Conservation (phyloP, 257 asterid species). For the Nicotiana sylvestris region DNA sequence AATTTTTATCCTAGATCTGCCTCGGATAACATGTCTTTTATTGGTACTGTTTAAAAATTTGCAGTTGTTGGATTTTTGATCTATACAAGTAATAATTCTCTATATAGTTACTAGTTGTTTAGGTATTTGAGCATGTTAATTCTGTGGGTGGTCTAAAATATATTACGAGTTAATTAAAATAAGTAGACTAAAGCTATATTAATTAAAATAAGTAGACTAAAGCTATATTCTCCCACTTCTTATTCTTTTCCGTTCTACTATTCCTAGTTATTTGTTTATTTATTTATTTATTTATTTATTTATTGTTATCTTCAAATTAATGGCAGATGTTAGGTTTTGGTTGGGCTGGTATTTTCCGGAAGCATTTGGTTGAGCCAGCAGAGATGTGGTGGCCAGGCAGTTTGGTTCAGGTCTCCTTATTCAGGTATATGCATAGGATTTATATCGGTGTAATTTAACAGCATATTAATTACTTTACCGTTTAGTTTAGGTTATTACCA, state of each 20-base stretch:
- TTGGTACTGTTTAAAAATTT: not conserved
- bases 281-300: not conserved
- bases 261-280: too few species aligned
- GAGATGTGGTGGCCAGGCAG: conserved; percentile 65
- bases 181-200: too few species aligned
- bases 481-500: too few species aligned
- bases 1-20: not conserved
- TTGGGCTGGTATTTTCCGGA: conserved; percentile 60
- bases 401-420: conserved; percentile 56
- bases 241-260: too few species aligned
- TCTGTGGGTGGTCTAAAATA: not conserved
- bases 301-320: not conserved
- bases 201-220: not conserved
- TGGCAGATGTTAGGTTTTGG: conserved; percentile 50
- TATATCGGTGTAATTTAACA: not conserved
- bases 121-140: not conserved
- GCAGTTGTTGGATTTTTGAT: not conserved
- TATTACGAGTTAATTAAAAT: not conserved
- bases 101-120: not conserved
- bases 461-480: not conserved
- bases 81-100: too few species aligned
- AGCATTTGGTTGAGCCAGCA: conserved; percentile 44
- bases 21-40: too few species aligned
- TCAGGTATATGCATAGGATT: conserved; percentile 24
- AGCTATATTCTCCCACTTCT: not conserved